Evolutionary conservation across 108 stramenopile genomes (phyloP), one percentile per base, ranked within the genome.

Genomic region (Parietichytrium sp.): DNA sequence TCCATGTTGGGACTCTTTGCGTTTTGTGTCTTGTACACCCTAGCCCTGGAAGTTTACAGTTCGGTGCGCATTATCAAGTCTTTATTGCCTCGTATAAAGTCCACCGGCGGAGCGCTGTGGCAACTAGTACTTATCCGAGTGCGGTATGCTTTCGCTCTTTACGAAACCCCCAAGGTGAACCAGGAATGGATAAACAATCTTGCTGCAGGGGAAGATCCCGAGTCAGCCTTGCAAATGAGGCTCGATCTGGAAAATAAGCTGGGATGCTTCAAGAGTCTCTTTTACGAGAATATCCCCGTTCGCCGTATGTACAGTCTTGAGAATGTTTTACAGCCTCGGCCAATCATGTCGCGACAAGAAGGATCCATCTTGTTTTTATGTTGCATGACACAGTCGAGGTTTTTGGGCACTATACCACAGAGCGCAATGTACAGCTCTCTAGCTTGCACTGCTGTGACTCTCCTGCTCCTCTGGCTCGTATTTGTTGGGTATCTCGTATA

Each of bases 401-500:
- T 72, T 45, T 42, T 33, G 1, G 61, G 61, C 29, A 18, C 61
- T 25, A 72, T 72, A n/a, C 18, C 38, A 16, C 18, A 20, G 1
- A 18, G 16, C 15, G 6, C 42, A n/a, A 42, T 72, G 33, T 6
- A 27, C 10, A 72, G 61, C 42, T 72, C 61, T 0, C 45, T 72
- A 0, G 61, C 61, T 36, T 72, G 61, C 42, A 42, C 45, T 12
- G 6, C 45, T n/a, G 23, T 72, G 10, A 45, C 61, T 20, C 45
- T 42, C 38, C 45, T 72, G 36, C 61, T 72, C 10, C 13, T 72
- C 10, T 72, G 61, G 61, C 61, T 72, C 2, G 61, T 72, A n/a
- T 33, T 72, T 0, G 42, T 72, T 0, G 61, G 61, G 38, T 72
- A 72, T 42, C 61, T 72, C 61, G 61, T 72, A n/a, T 72, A 72